These are phyloP conservation scores for Zangia roseola DNA, from an alignment of 768 basidiomycete genomes.

Conservation along the genomic window DNA sequence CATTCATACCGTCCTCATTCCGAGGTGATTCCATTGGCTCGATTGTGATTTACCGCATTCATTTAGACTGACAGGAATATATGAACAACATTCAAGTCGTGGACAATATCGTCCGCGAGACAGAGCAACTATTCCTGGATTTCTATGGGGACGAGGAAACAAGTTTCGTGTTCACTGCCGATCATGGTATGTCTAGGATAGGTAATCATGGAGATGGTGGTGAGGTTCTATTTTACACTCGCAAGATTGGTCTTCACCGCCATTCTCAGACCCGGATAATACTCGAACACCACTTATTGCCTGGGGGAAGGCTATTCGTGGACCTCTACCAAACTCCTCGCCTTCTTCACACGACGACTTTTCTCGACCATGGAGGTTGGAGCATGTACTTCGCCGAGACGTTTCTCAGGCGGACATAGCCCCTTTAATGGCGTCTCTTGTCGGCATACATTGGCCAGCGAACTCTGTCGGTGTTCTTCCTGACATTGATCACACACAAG, in stretches of 20 bases:
- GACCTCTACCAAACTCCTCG: slow-evolving; percentile 54
- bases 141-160: slow-evolving; percentile 73
- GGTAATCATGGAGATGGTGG: slow-evolving; percentile 91
- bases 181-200: slow-evolving; percentile 87
- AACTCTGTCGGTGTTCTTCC: slow-evolving; percentile 84
- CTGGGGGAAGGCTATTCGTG: slow-evolving; percentile 79
- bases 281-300: slow-evolving; percentile 81
- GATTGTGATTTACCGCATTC: neutral
- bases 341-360: slow-evolving; percentile 69
- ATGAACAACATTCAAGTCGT: slow-evolving; percentile 82
- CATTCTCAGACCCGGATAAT: slow-evolving; percentile 70
- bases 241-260: slow-evolving; percentile 5
- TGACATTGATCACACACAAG: slow-evolving; percentile 59
- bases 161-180: slow-evolving; percentile 78
- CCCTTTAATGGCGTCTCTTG: slow-evolving; percentile 69
- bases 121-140: slow-evolving; percentile 56
- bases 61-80: slow-evolving; percentile 58
- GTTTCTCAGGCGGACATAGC: slow-evolving; percentile 85
- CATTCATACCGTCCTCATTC: slow-evolving; percentile 86
- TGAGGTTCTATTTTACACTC: slow-evolving; percentile 30
- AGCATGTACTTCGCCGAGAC: slow-evolving; percentile 62
- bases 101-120: slow-evolving; percentile 66
- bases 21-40: slow-evolving; percentile 40
- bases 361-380: slow-evolving; percentile 61
- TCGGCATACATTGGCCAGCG: slow-evolving; percentile 74